Percentiles rank a stretch among this genome's conserved stretches.
phyloP scores from a whole-genome alignment of 495 filamentous ascomycete genomes.

The Daldinia loculata region DNA sequence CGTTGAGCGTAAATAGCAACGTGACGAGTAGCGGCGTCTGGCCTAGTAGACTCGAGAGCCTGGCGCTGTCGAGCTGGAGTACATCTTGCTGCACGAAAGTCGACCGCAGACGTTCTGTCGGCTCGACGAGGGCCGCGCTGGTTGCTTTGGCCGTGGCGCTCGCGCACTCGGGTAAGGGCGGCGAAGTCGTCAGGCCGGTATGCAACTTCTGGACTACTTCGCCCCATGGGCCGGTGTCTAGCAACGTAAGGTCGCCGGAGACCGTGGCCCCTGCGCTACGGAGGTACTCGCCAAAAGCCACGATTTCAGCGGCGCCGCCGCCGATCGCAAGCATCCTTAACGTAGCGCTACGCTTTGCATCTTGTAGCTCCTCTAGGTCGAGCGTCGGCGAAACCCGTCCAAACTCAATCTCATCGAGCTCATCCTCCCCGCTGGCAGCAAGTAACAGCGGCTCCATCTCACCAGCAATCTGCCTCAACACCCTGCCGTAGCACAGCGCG shows the following conservation, averaged over 20 bases:
- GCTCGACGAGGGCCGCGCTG: conserved; percentile 53
- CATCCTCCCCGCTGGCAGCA: background rate
- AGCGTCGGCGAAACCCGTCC: conserved; percentile 26
- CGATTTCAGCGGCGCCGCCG: conserved; percentile 86
- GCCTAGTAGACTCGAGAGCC: conserved; percentile 45
- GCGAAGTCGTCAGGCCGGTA: conserved; percentile 54
- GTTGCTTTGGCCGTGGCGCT: conserved; percentile 57
- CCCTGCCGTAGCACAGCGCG: conserved; percentile 77
- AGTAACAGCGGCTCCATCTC: conserved; percentile 48
- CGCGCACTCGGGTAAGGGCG: conserved; percentile 63
- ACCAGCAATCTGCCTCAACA: conserved; percentile 64
- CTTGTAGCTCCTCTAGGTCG: conserved; percentile 10
- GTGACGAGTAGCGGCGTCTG: conserved; percentile 68
- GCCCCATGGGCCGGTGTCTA: conserved; percentile 85
- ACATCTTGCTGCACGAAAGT: conserved; percentile 70
- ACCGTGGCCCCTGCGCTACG: conserved; percentile 4
- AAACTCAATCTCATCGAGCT: conserved; percentile 13
- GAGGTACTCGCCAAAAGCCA: conserved; percentile 74
- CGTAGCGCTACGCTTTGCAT: background rate
- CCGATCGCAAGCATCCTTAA: conserved; percentile 74
- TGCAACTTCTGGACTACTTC: conserved; percentile 65
- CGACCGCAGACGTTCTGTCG: conserved; percentile 49
- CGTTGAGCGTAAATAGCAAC: conserved; percentile 95
- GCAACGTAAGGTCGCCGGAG: conserved; percentile 61
- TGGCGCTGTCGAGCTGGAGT: conserved; percentile 58